These are phyloP conservation scores for Amaranthus hypochondriacus DNA, from an alignment of 148 eudicot genomes.

Conservation along the genomic window DNA sequence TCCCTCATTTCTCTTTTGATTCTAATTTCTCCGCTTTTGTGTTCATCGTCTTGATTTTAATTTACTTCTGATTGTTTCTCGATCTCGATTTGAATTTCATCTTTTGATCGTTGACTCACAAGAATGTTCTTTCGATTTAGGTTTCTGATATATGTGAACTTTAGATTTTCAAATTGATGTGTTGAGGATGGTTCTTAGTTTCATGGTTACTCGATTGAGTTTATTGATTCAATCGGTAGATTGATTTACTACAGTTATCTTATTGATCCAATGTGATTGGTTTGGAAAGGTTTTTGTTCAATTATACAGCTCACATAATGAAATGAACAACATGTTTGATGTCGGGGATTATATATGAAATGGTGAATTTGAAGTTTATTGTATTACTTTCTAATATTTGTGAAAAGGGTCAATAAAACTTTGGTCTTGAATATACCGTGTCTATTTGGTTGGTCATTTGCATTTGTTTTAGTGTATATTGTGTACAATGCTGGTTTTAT, in stretches of 20 bases:
- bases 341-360: background rate
- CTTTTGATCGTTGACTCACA: background rate
- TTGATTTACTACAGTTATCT: background rate
- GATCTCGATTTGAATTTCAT: too few species aligned
- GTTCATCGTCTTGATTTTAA: too few species aligned
- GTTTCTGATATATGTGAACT: background rate
- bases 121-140: slow-evolving; percentile 10
- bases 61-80: too few species aligned
- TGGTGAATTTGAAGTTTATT: background rate
- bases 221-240: background rate
- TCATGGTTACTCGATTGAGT: background rate
- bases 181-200: background rate
- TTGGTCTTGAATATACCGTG: background rate
- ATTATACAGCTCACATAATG: background rate
- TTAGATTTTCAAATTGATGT: background rate
- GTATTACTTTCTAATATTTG: background rate
- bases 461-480: too few species aligned
- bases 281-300: background rate
- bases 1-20: too few species aligned
- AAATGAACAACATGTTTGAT: background rate
- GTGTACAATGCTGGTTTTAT: background rate
- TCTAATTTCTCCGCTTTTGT: too few species aligned
- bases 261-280: background rate
- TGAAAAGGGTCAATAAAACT: background rate
- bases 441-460: background rate